Base-by-base conservation (phyloP, 2,329 filamentous ascomycete genomes). In the Pestalotiopsis sp. region DNA sequence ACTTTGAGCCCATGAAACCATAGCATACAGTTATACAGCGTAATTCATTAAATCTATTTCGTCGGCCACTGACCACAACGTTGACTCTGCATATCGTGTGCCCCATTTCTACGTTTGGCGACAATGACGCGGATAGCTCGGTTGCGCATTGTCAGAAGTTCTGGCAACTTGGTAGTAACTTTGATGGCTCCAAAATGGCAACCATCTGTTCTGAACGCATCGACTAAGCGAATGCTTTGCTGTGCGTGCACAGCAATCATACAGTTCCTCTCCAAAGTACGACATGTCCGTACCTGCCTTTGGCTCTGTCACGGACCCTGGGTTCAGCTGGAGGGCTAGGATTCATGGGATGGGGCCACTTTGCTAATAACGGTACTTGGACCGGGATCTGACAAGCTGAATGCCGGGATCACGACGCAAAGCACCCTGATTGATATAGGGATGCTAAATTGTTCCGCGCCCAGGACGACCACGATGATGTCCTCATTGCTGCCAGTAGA, bases 1-100 rank as follows among this genome's bases (percentile, higher is more conserved):
- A 94, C 75, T 95, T 78, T 66, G 75, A 76, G 66, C 74, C 75
- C 7, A 75, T 76, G 69, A 75, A 67, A 14, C 76, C 76, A 44
- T 74, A 48, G 75, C 38, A 58, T 58, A 30, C 10, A 58, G 24
- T 22, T 14, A 11, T 58, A 17, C 22, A 35, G 56, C 56, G 56
- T 58, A n/a, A 52, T 52, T 6, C 7, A 11, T n/a, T 52, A 20
- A 20, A 52, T 52, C 9, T 9, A 20, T 52, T 6, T 20, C 20
- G 17, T 52, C 30, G 30, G 30, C 30, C 30, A 35, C 30, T 35
- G 30, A 35, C 30, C 30, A 35, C 30, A 35, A 35, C 6, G 30
- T 35, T 7, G 30, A 35, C 6, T 35, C 30, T 35, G 30, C 30
- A 35, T 35, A 35, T 35, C 30, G 30, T 35, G 30, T 35, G 30